Percentiles rank a stretch among this genome's conserved stretches.
phyloP scores from a whole-genome alignment of 1,284 basidiomycete genomes.

The Anthracocystis setariae region DNA sequence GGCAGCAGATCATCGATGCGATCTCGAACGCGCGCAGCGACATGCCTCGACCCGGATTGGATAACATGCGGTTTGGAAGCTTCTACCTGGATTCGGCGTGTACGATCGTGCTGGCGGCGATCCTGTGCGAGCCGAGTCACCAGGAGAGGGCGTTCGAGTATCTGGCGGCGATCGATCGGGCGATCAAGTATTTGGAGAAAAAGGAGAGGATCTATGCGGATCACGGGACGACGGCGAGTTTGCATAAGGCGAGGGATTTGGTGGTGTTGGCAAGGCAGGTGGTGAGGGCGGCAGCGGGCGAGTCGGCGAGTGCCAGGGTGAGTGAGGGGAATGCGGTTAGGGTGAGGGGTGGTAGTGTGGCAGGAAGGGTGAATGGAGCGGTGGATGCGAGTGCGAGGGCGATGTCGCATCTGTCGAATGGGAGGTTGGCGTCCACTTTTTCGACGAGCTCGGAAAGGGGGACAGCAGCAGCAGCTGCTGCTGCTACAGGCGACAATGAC shows the following conservation, averaged over 20 bases:
- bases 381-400: constrained; percentile 3
- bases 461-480: constrained; percentile 14
- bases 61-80: constrained; percentile 47
- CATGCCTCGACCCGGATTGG: constrained; percentile 37
- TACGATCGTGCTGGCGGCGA: constrained; percentile 40
- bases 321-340: constrained; percentile 20
- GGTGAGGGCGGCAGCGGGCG: constrained; percentile 34
- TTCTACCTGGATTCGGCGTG: constrained; percentile 50
- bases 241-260: constrained; percentile 46
- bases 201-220: constrained; percentile 45
- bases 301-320: constrained; percentile 25
- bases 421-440: constrained; percentile 27
- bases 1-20: constrained; percentile 41
- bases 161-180: constrained; percentile 39
- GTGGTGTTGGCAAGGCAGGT: constrained; percentile 43
- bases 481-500: not conserved
- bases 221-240: constrained; percentile 40
- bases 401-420: constrained; percentile 6
- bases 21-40: constrained; percentile 38
- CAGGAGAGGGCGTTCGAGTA: constrained; percentile 44
- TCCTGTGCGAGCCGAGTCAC: constrained; percentile 45
- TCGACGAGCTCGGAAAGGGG: constrained; percentile 42
- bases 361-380: not conserved
- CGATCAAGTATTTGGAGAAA: constrained; percentile 47
- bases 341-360: not conserved